Base-by-base conservation (phyloP, 1,284 basidiomycete genomes). In the Cryptococcus sp. region DNA sequence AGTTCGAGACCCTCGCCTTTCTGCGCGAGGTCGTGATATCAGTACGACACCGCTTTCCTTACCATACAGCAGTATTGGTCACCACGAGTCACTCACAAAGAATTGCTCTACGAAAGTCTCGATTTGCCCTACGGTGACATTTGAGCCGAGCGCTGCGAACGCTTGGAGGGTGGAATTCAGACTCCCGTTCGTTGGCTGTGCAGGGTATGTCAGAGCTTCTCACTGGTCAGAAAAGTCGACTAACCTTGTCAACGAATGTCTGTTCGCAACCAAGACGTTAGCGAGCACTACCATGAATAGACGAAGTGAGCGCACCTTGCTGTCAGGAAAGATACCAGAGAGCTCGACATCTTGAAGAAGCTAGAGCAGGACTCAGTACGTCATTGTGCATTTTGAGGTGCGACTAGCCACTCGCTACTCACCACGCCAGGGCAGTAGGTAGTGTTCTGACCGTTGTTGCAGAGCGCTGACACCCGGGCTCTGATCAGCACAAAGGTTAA, bases 271-370 rank as follows among this genome's bases (percentile, higher is more conserved):
- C 20, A 7, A 48, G 48, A 44, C 47, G 40, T 50, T 19, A 17
- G 22, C 25, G 6, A 10, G 31, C 31, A 35, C 13, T 17, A 10
- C 13, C 4, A 48, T 41, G 17, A 19, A 19, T 10, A 17, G 17
- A 5, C 22, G 1, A 7, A 25, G 4, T 5, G n/a, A 17, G 55
- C 65, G 16, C 0, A 89, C 92, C 79, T 96, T 96, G 53, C 87
- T 87, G 76, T 97, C 93, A 0, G 82, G 70, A 74, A 85, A 97
- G 38, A 91, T 80, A 27, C 83, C 74, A 0, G 91, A 87, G 47
- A 95, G 68, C 78, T 93, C 88, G 57, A 95, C 87, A 1, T 90
- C 88, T 84, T 93, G 91, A 35, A 94, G 80, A 6, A 93, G 72
- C 88, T 91, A 49, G 35, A 15, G 25, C 25, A 23, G 13, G 38